Evolutionary conservation across 1,139 yeast species (phyloP).

Genomic region (Diutina scorzettiae): DNA sequence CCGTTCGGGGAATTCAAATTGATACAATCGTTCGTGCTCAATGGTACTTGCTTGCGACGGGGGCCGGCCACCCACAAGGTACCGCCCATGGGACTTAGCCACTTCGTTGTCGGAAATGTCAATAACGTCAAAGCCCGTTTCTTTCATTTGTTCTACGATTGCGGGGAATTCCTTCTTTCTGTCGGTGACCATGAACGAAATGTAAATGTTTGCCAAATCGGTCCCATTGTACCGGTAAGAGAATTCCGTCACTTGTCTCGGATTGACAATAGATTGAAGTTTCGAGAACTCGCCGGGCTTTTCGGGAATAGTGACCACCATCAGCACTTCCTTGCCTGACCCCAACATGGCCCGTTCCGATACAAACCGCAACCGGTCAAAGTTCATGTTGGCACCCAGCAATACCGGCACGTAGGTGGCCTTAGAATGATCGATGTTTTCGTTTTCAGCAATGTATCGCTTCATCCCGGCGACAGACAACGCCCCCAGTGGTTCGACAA

Average conservation of each 20-base stretch:
- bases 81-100: constrained; percentile 94
- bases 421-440: constrained; percentile 58
- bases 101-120: constrained; percentile 88
- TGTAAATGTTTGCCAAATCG: constrained; percentile 64
- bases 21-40: constrained; percentile 61
- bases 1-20: constrained; percentile 93
- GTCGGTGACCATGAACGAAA: constrained; percentile 75
- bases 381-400: constrained; percentile 97
- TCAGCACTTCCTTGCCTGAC: constrained; percentile 92
- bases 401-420: constrained; percentile 74
- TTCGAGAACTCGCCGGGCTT: constrained; percentile 78
- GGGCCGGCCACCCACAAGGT: constrained; percentile 83
- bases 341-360: constrained; percentile 96
- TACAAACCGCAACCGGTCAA: constrained; percentile 91
- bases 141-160: constrained; percentile 28
- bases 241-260: constrained; percentile 87
- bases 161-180: constrained; percentile 42
- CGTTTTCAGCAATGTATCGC: constrained; percentile 56
- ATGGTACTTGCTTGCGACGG: constrained; percentile 23
- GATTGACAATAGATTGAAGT: constrained; percentile 64
- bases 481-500: constrained; percentile 97
- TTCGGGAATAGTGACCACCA: constrained; percentile 86
- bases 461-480: constrained; percentile 90
- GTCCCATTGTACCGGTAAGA: constrained; percentile 62
- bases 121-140: constrained; percentile 47